Base-by-base conservation (phyloP, 345 rosid species). In the Dimocarpus longan region DNA sequence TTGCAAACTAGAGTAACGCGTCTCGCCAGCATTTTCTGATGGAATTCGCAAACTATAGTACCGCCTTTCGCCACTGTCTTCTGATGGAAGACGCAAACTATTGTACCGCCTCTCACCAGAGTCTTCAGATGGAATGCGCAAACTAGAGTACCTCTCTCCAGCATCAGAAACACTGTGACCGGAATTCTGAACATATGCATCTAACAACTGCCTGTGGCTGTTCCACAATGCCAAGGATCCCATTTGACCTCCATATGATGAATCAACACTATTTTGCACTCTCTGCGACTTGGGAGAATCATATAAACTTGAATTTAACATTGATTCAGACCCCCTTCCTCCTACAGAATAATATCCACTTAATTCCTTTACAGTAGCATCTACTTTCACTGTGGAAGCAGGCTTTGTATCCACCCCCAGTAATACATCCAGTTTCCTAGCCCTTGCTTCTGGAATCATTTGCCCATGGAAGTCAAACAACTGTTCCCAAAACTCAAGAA, bases 401-500 rank as follows among this genome's bases (percentile, higher is more conserved):
- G 75, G 78, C 82, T 91, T 93, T 67, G 83, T 82, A 60, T 91
- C 94, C 62, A 76, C 66, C 70, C 87, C 88, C 65, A 88, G 81
- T 78, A 96, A 81, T 63, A 82, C 73, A 80, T 92, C 97, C 70
- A 90, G 46, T 80, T 89, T 92, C 82, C 83, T 91, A 62, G 79
- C 75, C 83, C 84, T 93, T 8, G 97, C 99, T 75, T 91, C 95
- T 71, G 79, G 83, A 65, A 90, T 93, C 54, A 84, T 76, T 74
- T 85, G 91, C 65, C 99, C 99, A 48, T 97, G 95, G 26, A 80
- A 86, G 89, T 97, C 95, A 79, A 82, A 97, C 66, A 97, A 76
- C 68, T 92, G 98, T 42, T 91, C 98, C 99, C 99, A 97, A 85
- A 97, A 97, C 76, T 97, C 99, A 68, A 88, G 95, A 60, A 97